A percentile compares a stretch with the other conserved stretches of the same genome.
Evolutionary conservation across 352 stramenopile genomes (phyloP).

Genomic region (Phytophthora sojae): DNA sequence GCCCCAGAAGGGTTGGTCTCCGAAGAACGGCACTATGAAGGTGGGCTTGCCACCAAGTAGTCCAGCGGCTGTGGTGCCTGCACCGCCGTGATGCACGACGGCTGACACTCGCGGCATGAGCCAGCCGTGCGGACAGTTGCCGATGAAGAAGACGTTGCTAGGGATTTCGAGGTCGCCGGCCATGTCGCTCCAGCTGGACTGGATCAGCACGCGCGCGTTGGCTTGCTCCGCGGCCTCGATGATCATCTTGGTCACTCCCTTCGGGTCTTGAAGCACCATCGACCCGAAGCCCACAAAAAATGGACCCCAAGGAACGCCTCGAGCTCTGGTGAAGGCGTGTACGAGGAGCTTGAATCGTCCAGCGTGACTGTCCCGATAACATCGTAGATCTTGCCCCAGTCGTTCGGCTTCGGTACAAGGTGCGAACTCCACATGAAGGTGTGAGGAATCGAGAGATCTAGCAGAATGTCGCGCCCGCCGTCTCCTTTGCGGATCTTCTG

Average conservation of each 20-base stretch:
- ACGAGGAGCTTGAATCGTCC: slow-evolving; percentile 47
- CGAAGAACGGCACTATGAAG: slow-evolving; percentile 96
- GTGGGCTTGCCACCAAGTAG: slow-evolving; percentile 92
- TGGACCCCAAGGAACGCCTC: slow-evolving; percentile 74
- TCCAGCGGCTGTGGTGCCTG: slow-evolving; percentile 93
- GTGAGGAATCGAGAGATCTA: slow-evolving; percentile 83
- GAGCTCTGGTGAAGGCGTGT: slow-evolving; percentile 62
- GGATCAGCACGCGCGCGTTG: slow-evolving; percentile 87
- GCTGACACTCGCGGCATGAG: slow-evolving; percentile 89
- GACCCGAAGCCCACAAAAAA: slow-evolving; percentile 96
- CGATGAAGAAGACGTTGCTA: slow-evolving; percentile 70
- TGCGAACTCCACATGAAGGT: slow-evolving; percentile 90
- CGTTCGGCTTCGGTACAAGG: slow-evolving; percentile 88
- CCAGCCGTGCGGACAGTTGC: slow-evolving; percentile 91
- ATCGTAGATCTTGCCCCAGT: slow-evolving; percentile 91
- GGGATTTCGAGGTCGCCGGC: slow-evolving; percentile 51
- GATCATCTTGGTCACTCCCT: slow-evolving; percentile 83
- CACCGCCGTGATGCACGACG: slow-evolving; percentile 85
- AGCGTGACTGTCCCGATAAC: slow-evolving; percentile 88
- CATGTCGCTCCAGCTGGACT: slow-evolving; percentile 91
- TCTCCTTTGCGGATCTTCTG: slow-evolving; percentile 72
- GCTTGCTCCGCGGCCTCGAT: slow-evolving; percentile 72
- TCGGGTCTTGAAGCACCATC: slow-evolving; percentile 91
- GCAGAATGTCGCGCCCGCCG: slow-evolving; percentile 57
- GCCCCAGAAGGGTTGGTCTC: slow-evolving; percentile 95